Base-by-base conservation (phyloP, 768 basidiomycete genomes). In the Mycena floridula region DNA sequence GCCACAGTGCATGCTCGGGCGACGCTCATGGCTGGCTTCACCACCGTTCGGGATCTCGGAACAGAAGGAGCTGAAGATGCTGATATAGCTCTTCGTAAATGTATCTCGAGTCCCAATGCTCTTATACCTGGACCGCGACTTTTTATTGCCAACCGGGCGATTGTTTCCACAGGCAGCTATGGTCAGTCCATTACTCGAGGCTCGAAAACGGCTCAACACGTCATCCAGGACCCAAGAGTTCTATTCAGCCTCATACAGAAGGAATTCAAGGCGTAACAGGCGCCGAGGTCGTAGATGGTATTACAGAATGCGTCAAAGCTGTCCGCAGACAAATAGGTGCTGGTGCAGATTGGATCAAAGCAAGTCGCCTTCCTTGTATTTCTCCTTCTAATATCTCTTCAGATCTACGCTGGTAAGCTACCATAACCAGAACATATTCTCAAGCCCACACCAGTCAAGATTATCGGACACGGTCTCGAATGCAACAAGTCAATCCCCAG, bases 331-430 rank as follows among this genome's bases (percentile, higher is more conserved):
- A 83, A 50, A 70, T 84, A 44, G 81, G 81, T 24, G 73, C 77
- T 11, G 80, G 80, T 6, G 76, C 81, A 4, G 82, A 84, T 59
- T 81, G 76, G 76, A 79, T 85, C 50, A 82, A 83, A 71, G 76
- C 77, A 47, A 20, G 55, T 52, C 4, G 26, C 43, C 30, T 38
- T n/a, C 8, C 35, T 20, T 13, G 16, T 25, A 25, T 24, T 3
- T 18, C 6, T 30, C 20, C n/a, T 30, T 37, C 12, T 25, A 24
- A 41, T 45, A 9, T 25, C 25, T 43, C 40, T 4, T 15, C 46
- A 76, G 81, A 72, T 79, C 18, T 79, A 76, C 52, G 76, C 69
- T 50, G 73, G 76, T 74, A 38, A 49, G 65, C 51, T 35, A 30
- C 18, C 5, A 4, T 44, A n/a, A 44, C 47, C 49, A 52, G 51